Evolutionary conservation across 495 filamentous ascomycete species (phyloP), one percentile per base, ranked within the genome.

Genomic region (Niebla homalea): DNA sequence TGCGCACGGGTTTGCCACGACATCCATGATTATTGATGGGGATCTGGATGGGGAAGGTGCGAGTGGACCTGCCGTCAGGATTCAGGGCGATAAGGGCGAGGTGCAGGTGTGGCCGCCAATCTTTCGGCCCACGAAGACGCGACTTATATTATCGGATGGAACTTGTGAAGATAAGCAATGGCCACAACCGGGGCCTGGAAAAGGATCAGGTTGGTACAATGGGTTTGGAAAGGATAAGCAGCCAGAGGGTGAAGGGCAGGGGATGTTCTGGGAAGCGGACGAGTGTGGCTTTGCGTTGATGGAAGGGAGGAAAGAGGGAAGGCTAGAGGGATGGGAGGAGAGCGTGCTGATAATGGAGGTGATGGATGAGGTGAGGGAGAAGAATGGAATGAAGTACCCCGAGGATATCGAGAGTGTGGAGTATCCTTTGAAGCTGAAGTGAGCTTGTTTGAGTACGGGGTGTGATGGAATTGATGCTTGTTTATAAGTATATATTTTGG

Each of bases 231-330:
- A 79, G 57, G 73, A 79, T 46, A 70, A 81, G n/a, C 69, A 81
- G 53, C 80, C 72, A 57, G 71, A 75, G 10, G 80, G 88, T 55
- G 81, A 83, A 19, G 70, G 66, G 16, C 79, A 85, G 55, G 89
- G 88, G 20, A 94, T 93, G 87, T 90, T 85, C 68, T 96, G 83
- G 84, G 89, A 95, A 64, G 90, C 90, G 16, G 90, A 96, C 71
- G 89, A 90, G 70, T 84, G 78, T 52, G 89, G 83, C 41, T 71
- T 85, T 20, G 93, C 86, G 61, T 60, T 95, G 52, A 74, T 84
- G 43, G 87, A 95, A 70, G 87, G 87, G 39, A 84, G 80, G 70
- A 60, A 76, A 56, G 80, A 96, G 71, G 89, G 88, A 64, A 77
- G 82, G 49, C 68, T 65, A 10, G 62, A 92, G 69, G 70, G 79